phyloP scores from a whole-genome alignment of 495 filamentous ascomycete species.

The Tuber microsphaerosporum region DNA sequence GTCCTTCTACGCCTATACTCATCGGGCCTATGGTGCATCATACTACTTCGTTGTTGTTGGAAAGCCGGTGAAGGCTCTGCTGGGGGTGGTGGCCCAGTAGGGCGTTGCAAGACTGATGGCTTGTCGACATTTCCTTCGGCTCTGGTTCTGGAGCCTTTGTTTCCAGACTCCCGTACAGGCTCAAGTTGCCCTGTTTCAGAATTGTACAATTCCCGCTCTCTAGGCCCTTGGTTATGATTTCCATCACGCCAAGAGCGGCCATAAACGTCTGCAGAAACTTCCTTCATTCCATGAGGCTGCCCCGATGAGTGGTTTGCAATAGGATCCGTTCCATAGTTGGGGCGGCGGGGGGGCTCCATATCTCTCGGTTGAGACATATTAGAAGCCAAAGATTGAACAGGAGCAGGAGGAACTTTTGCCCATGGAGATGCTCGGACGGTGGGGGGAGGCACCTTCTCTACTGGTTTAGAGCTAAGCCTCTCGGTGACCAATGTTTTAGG shows the following conservation, averaged over 20 bases:
- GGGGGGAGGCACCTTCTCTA: conserved; percentile 18
- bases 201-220: conserved; percentile 75
- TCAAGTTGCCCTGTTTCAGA: conserved; percentile 92
- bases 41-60: conserved; percentile 64
- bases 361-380: conserved; percentile 6
- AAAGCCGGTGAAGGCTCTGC: conserved; percentile 90
- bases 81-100: conserved; percentile 53
- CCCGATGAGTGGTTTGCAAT: conserved; percentile 46
- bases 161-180: conserved; percentile 64
- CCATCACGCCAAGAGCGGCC: conserved; percentile 76
- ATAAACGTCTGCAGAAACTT: conserved; percentile 92
- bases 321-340: conserved; percentile 34
- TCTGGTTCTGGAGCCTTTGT: conserved; percentile 57
- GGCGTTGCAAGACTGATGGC: conserved; percentile 73
- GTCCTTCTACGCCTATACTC: conserved; percentile 72
- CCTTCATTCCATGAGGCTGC: conserved; percentile 53
- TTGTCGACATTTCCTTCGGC: conserved; percentile 62
- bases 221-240: conserved; percentile 48
- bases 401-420: conserved; percentile 33
- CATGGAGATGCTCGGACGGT: conserved; percentile 32
- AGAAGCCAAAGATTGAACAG: background rate
- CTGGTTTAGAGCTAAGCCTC: conserved; percentile 28
- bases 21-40: conserved; percentile 52
- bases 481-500: conserved; percentile 39
- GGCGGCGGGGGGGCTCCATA: conserved; percentile 19